A percentile compares a stretch with the other conserved stretches of the same genome.
phyloP scores from a whole-genome alignment of 495 filamentous ascomycete genomes.

The Talaromyces nanjingensis region DNA sequence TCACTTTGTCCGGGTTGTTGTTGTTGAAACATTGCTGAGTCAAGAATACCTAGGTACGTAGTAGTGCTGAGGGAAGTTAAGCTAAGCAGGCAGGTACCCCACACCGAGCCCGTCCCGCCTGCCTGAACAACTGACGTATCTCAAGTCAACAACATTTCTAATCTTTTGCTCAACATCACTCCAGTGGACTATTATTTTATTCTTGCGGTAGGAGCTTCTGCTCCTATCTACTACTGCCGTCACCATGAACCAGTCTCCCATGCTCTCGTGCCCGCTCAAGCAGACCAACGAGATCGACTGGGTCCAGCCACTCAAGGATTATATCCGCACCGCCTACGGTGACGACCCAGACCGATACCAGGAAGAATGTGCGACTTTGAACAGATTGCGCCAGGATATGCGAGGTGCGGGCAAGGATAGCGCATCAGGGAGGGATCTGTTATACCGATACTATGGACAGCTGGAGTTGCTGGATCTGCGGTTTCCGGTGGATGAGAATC shows the following conservation, averaged over 20 bases:
- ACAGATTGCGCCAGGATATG: slow-evolving; percentile 98
- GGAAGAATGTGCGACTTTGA: slow-evolving; percentile 91
- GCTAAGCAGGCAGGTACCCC: slow-evolving; percentile 1
- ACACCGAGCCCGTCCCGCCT: slow-evolving; percentile 5
- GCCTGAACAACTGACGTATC: slow-evolving; percentile 5
- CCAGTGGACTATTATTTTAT: neutral
- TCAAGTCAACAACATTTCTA: neutral
- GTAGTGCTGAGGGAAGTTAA: neutral
- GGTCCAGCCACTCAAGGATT: slow-evolving; percentile 85
- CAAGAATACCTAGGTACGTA: neutral
- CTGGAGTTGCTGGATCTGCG: slow-evolving; percentile 88
- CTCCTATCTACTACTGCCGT: slow-evolving; percentile 22
- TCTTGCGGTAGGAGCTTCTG: slow-evolving; percentile 33
- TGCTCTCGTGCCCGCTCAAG: slow-evolving; percentile 91
- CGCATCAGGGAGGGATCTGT: slow-evolving; percentile 82
- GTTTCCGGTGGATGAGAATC: slow-evolving; percentile 96
- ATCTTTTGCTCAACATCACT: too few species aligned
- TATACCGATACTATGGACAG: slow-evolving; percentile 97
- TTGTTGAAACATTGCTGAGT: neutral
- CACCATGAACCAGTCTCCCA: slow-evolving; percentile 73
- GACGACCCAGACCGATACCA: slow-evolving; percentile 92
- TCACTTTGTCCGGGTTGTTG: neutral
- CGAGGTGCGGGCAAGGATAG: slow-evolving; percentile 95
- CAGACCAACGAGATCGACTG: slow-evolving; percentile 99
- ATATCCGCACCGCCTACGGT: slow-evolving; percentile 89